Percentiles rank a stretch among this genome's conserved stretches.
Evolutionary conservation across 176 grass and related monocot genomes (phyloP).

Genomic region (Zea luxurians): DNA sequence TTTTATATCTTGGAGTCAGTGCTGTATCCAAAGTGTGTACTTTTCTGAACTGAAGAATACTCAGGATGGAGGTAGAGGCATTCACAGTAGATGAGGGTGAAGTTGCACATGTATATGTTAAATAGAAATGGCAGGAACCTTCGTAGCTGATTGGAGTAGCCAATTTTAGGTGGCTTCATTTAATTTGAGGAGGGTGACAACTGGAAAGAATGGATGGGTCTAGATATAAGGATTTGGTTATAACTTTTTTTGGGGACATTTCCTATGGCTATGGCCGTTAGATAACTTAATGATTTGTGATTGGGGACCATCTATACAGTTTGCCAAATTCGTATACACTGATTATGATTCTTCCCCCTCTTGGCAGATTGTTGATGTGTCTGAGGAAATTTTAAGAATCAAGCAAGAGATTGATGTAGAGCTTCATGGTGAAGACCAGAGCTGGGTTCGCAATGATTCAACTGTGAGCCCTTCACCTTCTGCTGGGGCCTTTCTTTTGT

Average conservation of each 20-base stretch:
- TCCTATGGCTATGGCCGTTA: neutral
- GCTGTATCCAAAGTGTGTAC: neutral
- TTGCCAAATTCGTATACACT: slow-evolving; percentile 7
- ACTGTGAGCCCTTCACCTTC: slow-evolving; percentile 51
- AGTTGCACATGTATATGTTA: slow-evolving; percentile 1
- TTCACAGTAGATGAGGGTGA: neutral
- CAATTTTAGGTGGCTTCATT: slow-evolving; percentile 13
- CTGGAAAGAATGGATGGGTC: neutral
- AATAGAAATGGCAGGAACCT: neutral
- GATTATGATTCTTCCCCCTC: slow-evolving; percentile 34
- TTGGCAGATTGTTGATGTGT: slow-evolving; percentile 61
- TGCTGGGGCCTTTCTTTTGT: neutral
- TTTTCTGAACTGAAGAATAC: neutral
- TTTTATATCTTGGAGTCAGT: neutral
- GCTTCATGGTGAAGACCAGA: slow-evolving; percentile 81
- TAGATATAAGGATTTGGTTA: neutral
- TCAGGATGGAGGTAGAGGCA: neutral
- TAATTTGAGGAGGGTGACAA: slow-evolving; percentile 11
- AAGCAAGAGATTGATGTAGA: slow-evolving; percentile 90
- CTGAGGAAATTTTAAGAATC: slow-evolving; percentile 83
- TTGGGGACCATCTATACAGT: neutral
- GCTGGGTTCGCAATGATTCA: slow-evolving; percentile 68
- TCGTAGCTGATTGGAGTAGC: neutral
- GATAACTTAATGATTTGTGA: neutral
- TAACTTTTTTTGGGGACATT: neutral